A percentile compares a stretch with the other conserved stretches of the same genome.
These are phyloP conservation scores for Candida nanaspora DNA, from an alignment of 805 yeast genomes.

Conservation along the genomic window DNA sequence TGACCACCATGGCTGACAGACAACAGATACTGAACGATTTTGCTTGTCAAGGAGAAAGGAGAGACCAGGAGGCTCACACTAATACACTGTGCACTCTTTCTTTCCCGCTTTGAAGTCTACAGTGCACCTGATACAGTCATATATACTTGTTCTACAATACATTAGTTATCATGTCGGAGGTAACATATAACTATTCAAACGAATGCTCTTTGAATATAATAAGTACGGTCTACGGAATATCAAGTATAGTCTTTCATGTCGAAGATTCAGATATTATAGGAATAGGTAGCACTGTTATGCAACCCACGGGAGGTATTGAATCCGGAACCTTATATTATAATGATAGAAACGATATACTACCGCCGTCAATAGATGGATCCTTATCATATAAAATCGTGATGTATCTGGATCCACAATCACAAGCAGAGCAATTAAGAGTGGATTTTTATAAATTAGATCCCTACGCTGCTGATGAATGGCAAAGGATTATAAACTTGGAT, in stretches of 20 bases:
- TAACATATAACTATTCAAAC: slow-evolving; percentile 6
- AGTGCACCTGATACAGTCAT: background rate
- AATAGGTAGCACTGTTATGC: slow-evolving; percentile 5
- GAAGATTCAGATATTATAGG: slow-evolving; percentile 11
- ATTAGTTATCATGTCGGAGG: slow-evolving; percentile 1
- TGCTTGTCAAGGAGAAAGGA: no score
- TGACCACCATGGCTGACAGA: no score
- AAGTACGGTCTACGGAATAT: slow-evolving; percentile 7
- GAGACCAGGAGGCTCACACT: no score
- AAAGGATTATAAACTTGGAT: background rate
- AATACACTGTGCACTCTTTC: no score
- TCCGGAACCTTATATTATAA: slow-evolving; percentile 9
- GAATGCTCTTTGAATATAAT: slow-evolving; percentile 8
- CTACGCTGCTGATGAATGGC: background rate
- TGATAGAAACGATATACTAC: slow-evolving; percentile 8
- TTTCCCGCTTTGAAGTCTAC: no score
- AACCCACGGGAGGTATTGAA: slow-evolving; percentile 5
- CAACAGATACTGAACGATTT: no score
- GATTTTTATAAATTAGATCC: background rate
- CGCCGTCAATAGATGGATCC: background rate
- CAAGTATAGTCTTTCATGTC: slow-evolving; percentile 8
- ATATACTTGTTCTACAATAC: no score
- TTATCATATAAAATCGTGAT: background rate
- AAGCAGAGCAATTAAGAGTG: background rate
- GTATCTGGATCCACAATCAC: background rate